These are phyloP conservation scores for Dipteronia dyeriana DNA, from an alignment of 345 rosid genomes.

Conservation along the genomic window DNA sequence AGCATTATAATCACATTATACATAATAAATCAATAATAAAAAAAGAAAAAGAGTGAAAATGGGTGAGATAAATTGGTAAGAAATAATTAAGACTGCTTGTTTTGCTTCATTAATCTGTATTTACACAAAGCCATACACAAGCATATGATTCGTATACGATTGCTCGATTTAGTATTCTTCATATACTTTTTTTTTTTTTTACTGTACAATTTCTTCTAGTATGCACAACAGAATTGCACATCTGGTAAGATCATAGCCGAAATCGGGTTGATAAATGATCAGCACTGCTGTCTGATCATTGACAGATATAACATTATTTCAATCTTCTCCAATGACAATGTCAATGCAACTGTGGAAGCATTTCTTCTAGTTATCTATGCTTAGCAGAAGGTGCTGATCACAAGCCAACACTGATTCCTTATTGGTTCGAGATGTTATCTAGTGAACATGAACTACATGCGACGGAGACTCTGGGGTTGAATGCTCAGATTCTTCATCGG, in stretches of 20 bases:
- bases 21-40: too few relatives aligned
- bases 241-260: neutral
- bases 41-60: too few relatives aligned
- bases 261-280: neutral
- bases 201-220: neutral
- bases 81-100: neutral
- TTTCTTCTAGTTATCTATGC: neutral
- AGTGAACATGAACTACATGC: conserved; percentile 36
- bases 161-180: conserved; percentile 5
- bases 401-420: neutral
- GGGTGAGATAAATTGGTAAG: too few relatives aligned
- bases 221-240: neutral
- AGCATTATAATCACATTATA: too few relatives aligned
- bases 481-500: conserved; percentile 64
- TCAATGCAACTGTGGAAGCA: neutral
- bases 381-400: conserved; percentile 7
- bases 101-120: neutral
- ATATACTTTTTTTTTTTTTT: conserved; percentile 12
- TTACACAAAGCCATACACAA: neutral
- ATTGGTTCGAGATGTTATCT: neutral
- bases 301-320: neutral
- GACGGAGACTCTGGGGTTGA: conserved; percentile 33
- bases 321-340: conserved; percentile 1
- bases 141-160: conserved; percentile 3
- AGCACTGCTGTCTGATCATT: neutral